Conservation (phyloP, 306 rosid species). For the Begonia loranthoides region DNA sequence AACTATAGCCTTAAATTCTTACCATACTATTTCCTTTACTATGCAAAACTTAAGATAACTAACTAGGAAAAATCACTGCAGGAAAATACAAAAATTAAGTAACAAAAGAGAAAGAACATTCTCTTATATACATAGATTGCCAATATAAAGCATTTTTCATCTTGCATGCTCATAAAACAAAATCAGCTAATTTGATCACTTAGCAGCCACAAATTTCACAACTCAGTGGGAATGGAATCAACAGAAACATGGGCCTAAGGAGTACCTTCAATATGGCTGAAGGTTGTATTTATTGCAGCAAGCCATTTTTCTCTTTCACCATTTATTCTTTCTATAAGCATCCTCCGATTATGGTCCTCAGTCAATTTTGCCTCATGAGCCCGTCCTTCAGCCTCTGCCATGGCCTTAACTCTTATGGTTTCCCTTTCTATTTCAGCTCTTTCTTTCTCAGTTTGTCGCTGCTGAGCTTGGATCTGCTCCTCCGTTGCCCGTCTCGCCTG, state of each 20-base stretch:
- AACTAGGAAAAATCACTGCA: neutral
- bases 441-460: conserved; percentile 78
- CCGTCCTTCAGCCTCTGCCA: conserved; percentile 92
- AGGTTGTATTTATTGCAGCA: conserved; percentile 89
- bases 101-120: neutral
- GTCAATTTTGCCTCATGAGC: conserved; percentile 79
- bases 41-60: too few species aligned
- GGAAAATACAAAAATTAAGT: neutral
- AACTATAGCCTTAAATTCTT: too few species aligned
- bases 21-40: too few species aligned
- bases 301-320: conserved; percentile 99
- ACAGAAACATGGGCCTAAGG: too few species aligned
- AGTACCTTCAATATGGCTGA: conserved; percentile 91
- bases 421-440: conserved; percentile 88
- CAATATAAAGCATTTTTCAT: too few species aligned
- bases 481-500: conserved; percentile 75
- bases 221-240: too few species aligned
- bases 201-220: too few species aligned
- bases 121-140: too few species aligned
- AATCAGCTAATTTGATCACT: too few species aligned
- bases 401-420: conserved; percentile 81
- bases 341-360: conserved; percentile 79
- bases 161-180: too few species aligned
- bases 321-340: conserved; percentile 69
- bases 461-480: conserved; percentile 86